These are phyloP conservation scores for Protomyces gravidus DNA, from an alignment of 1,139 yeast genomes.

Conservation along the genomic window DNA sequence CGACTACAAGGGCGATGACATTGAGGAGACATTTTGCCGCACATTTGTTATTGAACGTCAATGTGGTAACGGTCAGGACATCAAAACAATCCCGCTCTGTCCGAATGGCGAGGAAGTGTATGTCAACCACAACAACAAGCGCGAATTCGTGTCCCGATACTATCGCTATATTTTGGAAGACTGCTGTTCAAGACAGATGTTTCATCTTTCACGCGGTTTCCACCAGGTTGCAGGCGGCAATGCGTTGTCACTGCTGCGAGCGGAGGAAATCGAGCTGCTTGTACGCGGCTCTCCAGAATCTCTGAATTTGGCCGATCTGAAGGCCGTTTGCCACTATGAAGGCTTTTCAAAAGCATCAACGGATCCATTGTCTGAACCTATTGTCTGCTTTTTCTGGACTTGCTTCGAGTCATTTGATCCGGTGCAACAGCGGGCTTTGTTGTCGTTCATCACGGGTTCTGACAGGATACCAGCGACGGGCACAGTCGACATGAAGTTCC, in stretches of 20 bases:
- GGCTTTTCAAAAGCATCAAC: not conserved
- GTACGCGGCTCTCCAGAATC: conserved; percentile 71
- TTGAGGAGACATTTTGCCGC: conserved; percentile 48
- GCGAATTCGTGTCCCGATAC: conserved; percentile 59
- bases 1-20: conserved; percentile 46
- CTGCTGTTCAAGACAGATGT: conserved; percentile 6
- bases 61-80: conserved; percentile 32
- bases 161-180: conserved; percentile 57
- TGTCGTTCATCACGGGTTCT: conserved; percentile 81
- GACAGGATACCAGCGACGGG: conserved; percentile 94
- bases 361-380: conserved; percentile 4
- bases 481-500: conserved; percentile 60
- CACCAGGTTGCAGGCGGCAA: conserved; percentile 72
- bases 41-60: conserved; percentile 43
- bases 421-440: conserved; percentile 55
- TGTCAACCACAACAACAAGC: conserved; percentile 57
- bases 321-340: conserved; percentile 64
- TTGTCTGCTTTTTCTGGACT: conserved; percentile 79
- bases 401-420: conserved; percentile 50
- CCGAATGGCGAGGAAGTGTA: conserved; percentile 51
- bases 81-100: conserved; percentile 50
- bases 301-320: conserved; percentile 62
- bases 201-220: conserved; percentile 51
- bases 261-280: conserved; percentile 73
- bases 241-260: conserved; percentile 68